Percentiles rank a stretch among this genome's conserved stretches.
Conservation (phyloP, 768 basidiomycete species). For the Pulveroboletus ravenelii region DNA sequence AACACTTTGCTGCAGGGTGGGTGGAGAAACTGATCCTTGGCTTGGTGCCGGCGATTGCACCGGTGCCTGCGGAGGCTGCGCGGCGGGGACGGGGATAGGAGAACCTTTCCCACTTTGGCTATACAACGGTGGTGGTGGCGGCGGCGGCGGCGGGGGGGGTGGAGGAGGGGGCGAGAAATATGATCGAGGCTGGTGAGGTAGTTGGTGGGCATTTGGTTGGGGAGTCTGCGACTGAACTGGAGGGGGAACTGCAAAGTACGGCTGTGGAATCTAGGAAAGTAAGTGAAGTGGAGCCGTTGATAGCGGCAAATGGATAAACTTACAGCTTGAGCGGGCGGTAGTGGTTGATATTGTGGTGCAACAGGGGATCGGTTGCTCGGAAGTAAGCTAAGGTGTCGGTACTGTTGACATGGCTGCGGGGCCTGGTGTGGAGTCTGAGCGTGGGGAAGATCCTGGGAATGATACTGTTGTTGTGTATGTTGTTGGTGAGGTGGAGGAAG, state of each 20-base stretch:
- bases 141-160: conserved; percentile 19
- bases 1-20: not conserved
- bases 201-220: conserved; percentile 10
- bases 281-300: not conserved
- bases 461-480: not conserved
- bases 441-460: conserved; percentile 14
- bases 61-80: conserved; percentile 8
- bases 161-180: conserved; percentile 21
- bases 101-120: not conserved
- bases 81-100: not conserved
- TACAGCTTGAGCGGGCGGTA: conserved; percentile 9
- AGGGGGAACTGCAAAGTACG: conserved; percentile 16
- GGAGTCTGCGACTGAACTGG: conserved; percentile 14
- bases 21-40: conserved; percentile 8
- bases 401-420: conserved; percentile 16
- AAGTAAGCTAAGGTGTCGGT: conserved; percentile 5
- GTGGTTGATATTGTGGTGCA: conserved; percentile 1
- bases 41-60: not conserved
- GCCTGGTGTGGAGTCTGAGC: conserved; percentile 10
- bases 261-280: not conserved
- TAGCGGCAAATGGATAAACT: not conserved
- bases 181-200: conserved; percentile 18
- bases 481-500: conserved; percentile 7
- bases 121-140: conserved; percentile 9
- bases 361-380: conserved; percentile 4